A percentile compares a stretch with the other conserved stretches of the same genome.
Evolutionary conservation across 306 rosid genomes (phyloP).

Genomic region (Ochetophila trinervis): DNA sequence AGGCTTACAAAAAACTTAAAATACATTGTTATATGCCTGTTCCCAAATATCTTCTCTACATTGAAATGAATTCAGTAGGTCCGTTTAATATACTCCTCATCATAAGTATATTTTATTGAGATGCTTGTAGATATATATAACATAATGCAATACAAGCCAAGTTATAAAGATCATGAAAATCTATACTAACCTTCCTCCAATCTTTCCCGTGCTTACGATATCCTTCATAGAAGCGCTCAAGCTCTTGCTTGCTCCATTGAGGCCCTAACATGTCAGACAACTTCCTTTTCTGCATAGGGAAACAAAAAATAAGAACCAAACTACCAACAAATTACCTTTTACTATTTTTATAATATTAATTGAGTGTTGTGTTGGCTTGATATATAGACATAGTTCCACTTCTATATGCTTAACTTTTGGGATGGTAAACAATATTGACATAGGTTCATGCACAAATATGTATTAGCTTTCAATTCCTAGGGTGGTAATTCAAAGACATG

Average conservation of each 20-base stretch:
- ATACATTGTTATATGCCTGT: background rate
- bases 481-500: background rate
- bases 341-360: conserved; percentile 3
- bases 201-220: conserved; percentile 87
- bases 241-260: conserved; percentile 85
- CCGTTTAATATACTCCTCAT: no score
- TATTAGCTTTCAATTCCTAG: background rate
- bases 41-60: background rate
- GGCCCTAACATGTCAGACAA: conserved; percentile 88
- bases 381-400: background rate
- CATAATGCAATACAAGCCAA: background rate
- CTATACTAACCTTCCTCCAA: conserved; percentile 82
- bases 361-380: background rate
- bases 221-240: conserved; percentile 74
- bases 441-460: background rate
- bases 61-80: background rate
- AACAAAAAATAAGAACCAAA: conserved; percentile 24
- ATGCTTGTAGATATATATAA: background rate
- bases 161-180: conserved; percentile 4
- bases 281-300: conserved; percentile 74
- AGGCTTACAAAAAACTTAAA: background rate
- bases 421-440: background rate
- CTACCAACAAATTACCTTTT: background rate
- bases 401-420: background rate
- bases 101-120: background rate